Base-by-base conservation (phyloP, 2,329 filamentous ascomycete species). In the Ceratocystiopsis sp. region DNA sequence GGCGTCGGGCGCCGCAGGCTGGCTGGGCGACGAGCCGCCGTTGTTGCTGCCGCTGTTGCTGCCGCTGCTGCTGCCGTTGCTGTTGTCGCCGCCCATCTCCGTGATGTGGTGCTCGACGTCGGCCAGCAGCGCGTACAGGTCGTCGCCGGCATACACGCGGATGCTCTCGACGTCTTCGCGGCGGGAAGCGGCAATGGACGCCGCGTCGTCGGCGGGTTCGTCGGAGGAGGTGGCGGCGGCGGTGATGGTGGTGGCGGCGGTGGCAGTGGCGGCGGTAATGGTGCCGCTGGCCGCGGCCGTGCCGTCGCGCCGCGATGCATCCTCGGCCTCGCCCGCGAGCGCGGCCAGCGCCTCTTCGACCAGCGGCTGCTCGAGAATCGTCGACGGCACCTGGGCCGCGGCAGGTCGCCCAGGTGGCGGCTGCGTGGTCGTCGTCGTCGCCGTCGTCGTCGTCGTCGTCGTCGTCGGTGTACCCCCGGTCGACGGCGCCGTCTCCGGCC, bases 121-220 rank as follows among this genome's bases (percentile, higher is more conserved):
- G 1, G 72, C 74, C 36, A 83, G 63, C 2, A 83, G 64, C 2
- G 73, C 69, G 49, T 77, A 80, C 10, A 84, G 70, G 39, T 80
- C 76, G 46, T 73, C 71, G 46, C 77, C 77, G 18, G 75, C 76
- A 49, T 81, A 82, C 50, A 82, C 68, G 18, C 73, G 71, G 46
- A 81, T 81, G 54, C 75, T 80, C 56, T 81, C 73, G 35, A 75
- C 65, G 18, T 67, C 66, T 13, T 58, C 53, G 37, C 67, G 60
- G 12, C 54, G 44, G 13, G 37, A n/a, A 34, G 37, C 34, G n/a
- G 41, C 32, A 15, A 25, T 10, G 1, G 43, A 29, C 36, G 54
- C 32, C 47, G 45, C 10, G 49, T 45, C 43, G 47, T 45, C 10
- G 49, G 45, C 43, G 47, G 45, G 42, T 10, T 39, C 35, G 16